Conservation (phyloP, 2,329 filamentous ascomycete species). For the Periconia sp. region DNA sequence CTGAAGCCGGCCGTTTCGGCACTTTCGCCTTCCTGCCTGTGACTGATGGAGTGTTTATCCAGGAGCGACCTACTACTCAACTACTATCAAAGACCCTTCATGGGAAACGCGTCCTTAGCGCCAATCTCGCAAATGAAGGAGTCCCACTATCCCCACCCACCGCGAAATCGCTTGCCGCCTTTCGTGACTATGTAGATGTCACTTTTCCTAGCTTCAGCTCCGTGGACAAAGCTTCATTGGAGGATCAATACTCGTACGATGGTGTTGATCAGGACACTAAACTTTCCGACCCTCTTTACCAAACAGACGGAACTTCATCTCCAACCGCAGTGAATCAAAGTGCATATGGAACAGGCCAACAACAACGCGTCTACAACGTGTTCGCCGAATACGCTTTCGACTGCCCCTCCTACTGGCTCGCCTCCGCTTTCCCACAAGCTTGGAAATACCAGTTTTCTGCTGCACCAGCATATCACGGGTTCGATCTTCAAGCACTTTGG, state of each 20-base stretch:
- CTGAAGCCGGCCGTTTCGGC: constrained; percentile 44
- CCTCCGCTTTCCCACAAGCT: constrained; percentile 39
- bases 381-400: constrained; percentile 55
- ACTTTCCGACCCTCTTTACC: constrained; percentile 29
- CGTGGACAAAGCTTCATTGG: constrained; percentile 29
- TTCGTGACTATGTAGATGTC: constrained; percentile 33
- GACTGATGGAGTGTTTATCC: constrained; percentile 48
- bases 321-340: constrained; percentile 38
- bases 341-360: constrained; percentile 36
- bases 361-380: constrained; percentile 49
- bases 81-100: constrained; percentile 30
- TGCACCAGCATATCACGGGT: constrained; percentile 38
- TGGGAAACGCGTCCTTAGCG: constrained; percentile 35
- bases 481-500: constrained; percentile 40
- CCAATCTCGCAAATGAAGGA: constrained; percentile 49
- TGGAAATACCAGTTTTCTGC: constrained; percentile 44
- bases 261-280: constrained; percentile 30
- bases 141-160: constrained; percentile 43
- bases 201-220: constrained; percentile 46
- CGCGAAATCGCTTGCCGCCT: constrained; percentile 32
- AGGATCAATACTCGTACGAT: constrained; percentile 35
- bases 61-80: constrained; percentile 39
- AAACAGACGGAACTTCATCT: constrained; percentile 26
- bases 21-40: constrained; percentile 51
- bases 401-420: constrained; percentile 50